A percentile compares a stretch with the other conserved stretches of the same genome.
Evolutionary conservation across 2,329 filamentous ascomycete genomes (phyloP).

Genomic region (Periglandula ipomoeae): DNA sequence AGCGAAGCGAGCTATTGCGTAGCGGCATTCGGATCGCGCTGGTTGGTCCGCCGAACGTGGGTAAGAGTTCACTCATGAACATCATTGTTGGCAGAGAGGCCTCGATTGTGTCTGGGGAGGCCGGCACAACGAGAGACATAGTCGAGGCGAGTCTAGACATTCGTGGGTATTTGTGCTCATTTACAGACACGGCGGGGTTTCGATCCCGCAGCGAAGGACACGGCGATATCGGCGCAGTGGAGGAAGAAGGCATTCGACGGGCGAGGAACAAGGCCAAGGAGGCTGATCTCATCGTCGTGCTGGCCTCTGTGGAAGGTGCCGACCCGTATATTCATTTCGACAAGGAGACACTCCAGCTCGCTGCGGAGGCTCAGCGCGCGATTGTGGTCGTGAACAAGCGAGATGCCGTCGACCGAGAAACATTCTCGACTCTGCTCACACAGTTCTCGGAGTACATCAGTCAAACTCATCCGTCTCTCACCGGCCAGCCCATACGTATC

Average conservation of each 20-base stretch:
- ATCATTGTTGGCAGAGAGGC: conserved; percentile 83
- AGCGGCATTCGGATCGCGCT: conserved; percentile 81
- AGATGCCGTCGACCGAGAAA: conserved; percentile 33
- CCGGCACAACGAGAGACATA: conserved; percentile 88
- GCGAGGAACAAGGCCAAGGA: conserved; percentile 73
- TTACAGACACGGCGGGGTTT: conserved; percentile 91
- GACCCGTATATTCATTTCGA: conserved; percentile 39
- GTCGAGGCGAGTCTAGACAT: conserved; percentile 88
- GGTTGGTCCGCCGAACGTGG: conserved; percentile 84
- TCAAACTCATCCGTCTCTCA: conserved; percentile 15
- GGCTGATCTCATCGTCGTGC: conserved; percentile 76
- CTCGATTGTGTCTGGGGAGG: conserved; percentile 87
- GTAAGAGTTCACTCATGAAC: conserved; percentile 92
- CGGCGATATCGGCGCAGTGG: conserved; percentile 57
- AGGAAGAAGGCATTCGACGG: conserved; percentile 82
- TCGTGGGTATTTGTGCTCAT: conserved; percentile 81
- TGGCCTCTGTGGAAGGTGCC: conserved; percentile 61
- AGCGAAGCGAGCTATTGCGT: conserved; percentile 73
- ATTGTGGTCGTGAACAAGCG: conserved; percentile 56
- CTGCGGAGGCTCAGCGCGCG: conserved; percentile 35
- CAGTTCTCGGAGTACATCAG: conserved; percentile 25
- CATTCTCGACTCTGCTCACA: conserved; percentile 28
- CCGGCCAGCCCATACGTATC: conserved; percentile 36
- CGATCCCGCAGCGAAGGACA: conserved; percentile 33
- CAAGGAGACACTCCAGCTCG: conserved; percentile 44